Evolutionary conservation across 2,329 filamentous ascomycete genomes (phyloP), one percentile per base, ranked within the genome.

Genomic region (Aspergillus uvarum): DNA sequence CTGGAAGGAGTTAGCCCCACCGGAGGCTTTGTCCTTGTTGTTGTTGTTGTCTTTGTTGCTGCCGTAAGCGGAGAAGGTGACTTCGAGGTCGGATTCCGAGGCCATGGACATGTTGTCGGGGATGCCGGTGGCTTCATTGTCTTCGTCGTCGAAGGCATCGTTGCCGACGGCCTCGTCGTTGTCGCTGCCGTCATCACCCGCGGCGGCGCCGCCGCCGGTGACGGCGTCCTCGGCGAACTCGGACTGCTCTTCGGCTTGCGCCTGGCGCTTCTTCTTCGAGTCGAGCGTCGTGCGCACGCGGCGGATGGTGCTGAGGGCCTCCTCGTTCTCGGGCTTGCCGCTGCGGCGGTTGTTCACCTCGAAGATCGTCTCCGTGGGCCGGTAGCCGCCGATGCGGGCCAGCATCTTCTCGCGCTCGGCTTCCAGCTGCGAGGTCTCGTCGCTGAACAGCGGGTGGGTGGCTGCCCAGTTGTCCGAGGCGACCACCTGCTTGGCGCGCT

Each of bases 301-400:
- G 56, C 77, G 76, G 61, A 81, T 80, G 8, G 76, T 78, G 49
- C 83, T 73, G 79, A 86, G 50, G 82, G 87, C 56, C 83, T 88
- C 61, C 89, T 92, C 73, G 83, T 88, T 73, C 85, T 85, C 70
- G 89, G 85, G 71, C 89, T 83, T 82, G 65, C 90, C 89, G 44
- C 87, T 89, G 62, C 88, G 85, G 67, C 89, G 87, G 6, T 90
- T 90, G 65, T 90, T 90, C 63, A 97, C 88, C 76, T 99, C 95
- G 68, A 99, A 99, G n/a, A 99, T 91, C 0, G 94, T 98, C 76
- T 99, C 95, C 48, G 88, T 83, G 0, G 96, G 95, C 67, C 91
- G 87, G 79, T 95, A 99, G 2, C 89, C 89, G 68, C 91, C 93
- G 59, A 99, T 91, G 60, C 88, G 86, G 32, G 92, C 91, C 31